Conservation (phyloP, 1,139 yeast genomes). For the Blastobotrys aristatus region DNA sequence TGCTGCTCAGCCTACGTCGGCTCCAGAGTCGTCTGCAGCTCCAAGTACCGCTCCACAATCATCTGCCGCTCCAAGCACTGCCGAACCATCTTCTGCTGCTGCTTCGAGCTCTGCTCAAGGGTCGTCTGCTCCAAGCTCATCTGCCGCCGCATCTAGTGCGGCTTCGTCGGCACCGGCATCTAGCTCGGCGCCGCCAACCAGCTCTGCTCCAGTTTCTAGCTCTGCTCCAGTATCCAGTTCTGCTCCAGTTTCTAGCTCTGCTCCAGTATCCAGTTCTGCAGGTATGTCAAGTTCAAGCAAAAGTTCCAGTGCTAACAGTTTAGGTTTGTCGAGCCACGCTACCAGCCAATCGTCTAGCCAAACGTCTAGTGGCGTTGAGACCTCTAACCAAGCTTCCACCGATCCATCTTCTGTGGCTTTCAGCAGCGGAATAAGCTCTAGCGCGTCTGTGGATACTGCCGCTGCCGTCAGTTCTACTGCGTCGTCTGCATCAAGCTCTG, state of each 20-base stretch:
- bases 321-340: too few species aligned
- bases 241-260: not conserved
- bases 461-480: too few species aligned
- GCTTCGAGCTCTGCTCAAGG: too few species aligned
- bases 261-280: not conserved
- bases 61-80: not conserved
- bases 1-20: not conserved
- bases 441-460: too few species aligned
- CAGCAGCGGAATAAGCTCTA: too few species aligned
- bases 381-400: too few species aligned
- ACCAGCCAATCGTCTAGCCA: too few species aligned
- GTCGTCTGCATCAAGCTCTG: too few species aligned
- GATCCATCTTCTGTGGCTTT: too few species aligned
- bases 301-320: too few species aligned
- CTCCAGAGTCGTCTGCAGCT: not conserved
- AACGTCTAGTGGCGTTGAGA: too few species aligned
- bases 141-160: not conserved
- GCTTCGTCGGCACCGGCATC: not conserved
- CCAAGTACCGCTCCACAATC: not conserved
- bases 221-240: not conserved
- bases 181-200: not conserved
- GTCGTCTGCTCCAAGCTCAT: not conserved
- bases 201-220: not conserved
- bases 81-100: not conserved
- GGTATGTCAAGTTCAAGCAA: too few species aligned